phyloP scores from a whole-genome alignment of 2,329 filamentous ascomycete species.

The Aschersonia sp. region DNA sequence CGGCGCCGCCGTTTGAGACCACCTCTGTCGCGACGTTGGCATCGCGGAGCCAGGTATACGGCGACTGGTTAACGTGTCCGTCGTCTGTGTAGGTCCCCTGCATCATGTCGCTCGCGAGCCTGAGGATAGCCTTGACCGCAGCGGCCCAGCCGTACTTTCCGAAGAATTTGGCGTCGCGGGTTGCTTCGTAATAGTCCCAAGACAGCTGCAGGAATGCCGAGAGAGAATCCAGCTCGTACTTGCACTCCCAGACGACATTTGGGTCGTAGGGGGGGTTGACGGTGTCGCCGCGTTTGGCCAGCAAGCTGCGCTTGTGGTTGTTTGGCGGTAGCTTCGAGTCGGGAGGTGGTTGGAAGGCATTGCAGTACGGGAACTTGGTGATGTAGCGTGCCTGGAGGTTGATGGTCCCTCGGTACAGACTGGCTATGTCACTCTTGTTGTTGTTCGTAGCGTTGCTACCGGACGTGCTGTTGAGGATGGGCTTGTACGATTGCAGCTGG shows the following conservation, averaged over 20 bases:
- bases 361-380: constrained; percentile 65
- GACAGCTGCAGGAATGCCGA: constrained; percentile 74
- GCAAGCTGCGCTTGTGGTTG: constrained; percentile 7
- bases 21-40: constrained; percentile 70
- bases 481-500: constrained; percentile 61
- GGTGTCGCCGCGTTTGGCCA: constrained; percentile 28
- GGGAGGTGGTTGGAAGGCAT: constrained; percentile 79
- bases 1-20: constrained; percentile 58
- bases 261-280: constrained; percentile 51
- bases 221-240: constrained; percentile 86
- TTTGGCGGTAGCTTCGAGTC: constrained; percentile 35
- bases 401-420: constrained; percentile 58
- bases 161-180: constrained; percentile 60
- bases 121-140: constrained; percentile 56
- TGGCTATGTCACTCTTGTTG: constrained; percentile 37
- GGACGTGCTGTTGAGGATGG: constrained; percentile 40
- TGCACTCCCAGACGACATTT: constrained; percentile 77
- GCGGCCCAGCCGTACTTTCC: constrained; percentile 56
- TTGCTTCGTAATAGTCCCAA: constrained; percentile 65
- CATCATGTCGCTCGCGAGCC: constrained; percentile 55
- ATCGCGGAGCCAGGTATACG: constrained; percentile 64
- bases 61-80: constrained; percentile 38
- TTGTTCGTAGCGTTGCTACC: constrained; percentile 17
- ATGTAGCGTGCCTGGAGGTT: constrained; percentile 65
- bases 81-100: constrained; percentile 55